Conservation (phyloP, 2,329 filamentous ascomycete species). For the Allantophomopsis cytisporea region DNA sequence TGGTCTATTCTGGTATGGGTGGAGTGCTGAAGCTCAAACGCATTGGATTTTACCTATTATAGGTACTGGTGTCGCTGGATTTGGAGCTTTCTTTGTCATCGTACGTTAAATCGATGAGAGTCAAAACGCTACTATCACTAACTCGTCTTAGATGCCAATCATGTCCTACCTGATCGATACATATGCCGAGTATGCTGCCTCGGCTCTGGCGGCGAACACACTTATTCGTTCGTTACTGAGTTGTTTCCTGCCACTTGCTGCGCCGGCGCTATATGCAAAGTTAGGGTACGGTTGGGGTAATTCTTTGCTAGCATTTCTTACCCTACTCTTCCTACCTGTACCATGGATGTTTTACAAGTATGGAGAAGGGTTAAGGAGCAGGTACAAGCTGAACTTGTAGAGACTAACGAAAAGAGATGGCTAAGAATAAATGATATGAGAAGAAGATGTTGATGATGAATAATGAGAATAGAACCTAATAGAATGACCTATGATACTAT, state of each 20-base stretch:
- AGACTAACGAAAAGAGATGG: too few species aligned
- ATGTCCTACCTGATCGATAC: slow-evolving; percentile 33
- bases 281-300: slow-evolving; percentile 36
- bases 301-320: slow-evolving; percentile 29
- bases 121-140: slow-evolving; percentile 13
- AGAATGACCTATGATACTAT: too few species aligned
- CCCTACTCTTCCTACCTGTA: slow-evolving; percentile 18
- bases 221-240: slow-evolving; percentile 46
- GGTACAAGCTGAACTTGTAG: too few species aligned
- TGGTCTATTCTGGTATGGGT: slow-evolving; percentile 30
- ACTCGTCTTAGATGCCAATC: slow-evolving; percentile 7
- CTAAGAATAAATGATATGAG: too few species aligned
- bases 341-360: too few species aligned
- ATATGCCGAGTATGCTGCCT: slow-evolving; percentile 23
- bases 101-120: too few species aligned
- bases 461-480: too few species aligned
- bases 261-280: slow-evolving; percentile 23
- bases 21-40: slow-evolving; percentile 42
- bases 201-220: slow-evolving; percentile 45
- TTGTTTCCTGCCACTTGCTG: slow-evolving; percentile 45
- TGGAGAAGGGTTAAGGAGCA: too few species aligned
- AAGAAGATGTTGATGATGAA: too few species aligned
- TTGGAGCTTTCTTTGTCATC: slow-evolving; percentile 27
- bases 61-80: slow-evolving; percentile 48
- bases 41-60: slow-evolving; percentile 48